Base-by-base conservation (phyloP, 148 eudicot species). In the Silene uniflora region DNA sequence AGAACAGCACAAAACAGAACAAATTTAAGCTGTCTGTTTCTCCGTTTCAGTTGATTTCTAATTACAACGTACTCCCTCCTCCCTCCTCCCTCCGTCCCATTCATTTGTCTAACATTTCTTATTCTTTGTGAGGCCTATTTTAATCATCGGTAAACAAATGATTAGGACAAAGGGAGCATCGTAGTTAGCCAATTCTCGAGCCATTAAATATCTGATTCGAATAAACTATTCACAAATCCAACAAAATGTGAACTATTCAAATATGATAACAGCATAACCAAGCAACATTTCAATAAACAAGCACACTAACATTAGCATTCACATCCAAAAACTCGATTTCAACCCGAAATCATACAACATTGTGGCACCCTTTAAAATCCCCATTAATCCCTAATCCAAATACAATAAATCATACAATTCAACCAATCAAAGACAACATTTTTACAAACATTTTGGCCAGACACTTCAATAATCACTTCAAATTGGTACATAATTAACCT, bases 361-460 rank as follows among this genome's bases (percentile, higher is more conserved):
- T 17, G 35, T 32, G n/a, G 22, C n/a, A 16, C 29, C 67, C 63
- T 7, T 60, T 21, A 18, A 1, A n/a, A 73, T 56, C 46, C 63
- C 18, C 58, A 23, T 62, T 29, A 3, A 8, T 29, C 44, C 24
- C 16, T 18, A 7, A 8, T 9, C 10, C 47, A 25, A 72, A 72
- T 25, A 27, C 64, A 32, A n/a, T 8, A 27, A 58, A 72, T 16
- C 44, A 56, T 18, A 60, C 47, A 60, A 46, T 65, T 23, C 75
- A 12, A 73, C 67, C 29, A 23, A 73, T 39, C 55, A 1, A 73
- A 59, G 54, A 59, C 63, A 23, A 71, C 62, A 55, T 17, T 13
- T 24, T 59, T 17, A 63, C 11, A 24, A 0, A 63, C 42, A 25
- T 17, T 1, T 46, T 23, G 54, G 39, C 17, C 25, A 6, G 42